Conservation (phyloP, 441 rosid genomes). For the Hura crepitans region DNA sequence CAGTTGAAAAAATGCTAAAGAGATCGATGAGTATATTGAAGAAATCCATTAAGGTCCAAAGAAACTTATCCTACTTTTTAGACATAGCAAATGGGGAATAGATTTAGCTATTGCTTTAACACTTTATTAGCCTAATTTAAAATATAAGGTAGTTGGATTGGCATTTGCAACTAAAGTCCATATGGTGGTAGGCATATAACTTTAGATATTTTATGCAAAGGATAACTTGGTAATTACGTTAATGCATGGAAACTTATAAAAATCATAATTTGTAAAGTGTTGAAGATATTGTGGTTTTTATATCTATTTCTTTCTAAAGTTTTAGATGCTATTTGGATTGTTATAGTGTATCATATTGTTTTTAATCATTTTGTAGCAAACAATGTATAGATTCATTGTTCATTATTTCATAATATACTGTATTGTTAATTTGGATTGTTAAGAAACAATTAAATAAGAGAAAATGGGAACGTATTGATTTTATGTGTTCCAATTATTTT, state of each 20-base stretch:
- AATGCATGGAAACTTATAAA: constrained; percentile 77
- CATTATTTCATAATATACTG: too few relatives aligned
- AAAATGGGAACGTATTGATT: too few relatives aligned
- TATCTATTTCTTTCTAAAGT: background rate
- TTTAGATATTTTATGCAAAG: constrained; percentile 84
- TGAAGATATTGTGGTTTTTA: constrained; percentile 52
- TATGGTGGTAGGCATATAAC: constrained; percentile 95
- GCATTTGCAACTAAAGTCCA: constrained; percentile 88
- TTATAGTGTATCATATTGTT: too few relatives aligned
- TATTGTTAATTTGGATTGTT: too few relatives aligned
- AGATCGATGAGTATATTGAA: constrained; percentile 87
- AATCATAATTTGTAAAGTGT: constrained; percentile 81
- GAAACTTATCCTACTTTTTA: constrained; percentile 83
- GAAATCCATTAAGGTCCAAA: constrained; percentile 90
- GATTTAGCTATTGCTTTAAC: constrained; percentile 95
- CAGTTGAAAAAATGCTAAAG: constrained; percentile 94
- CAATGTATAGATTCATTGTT: too few relatives aligned
- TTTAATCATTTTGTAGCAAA: too few relatives aligned
- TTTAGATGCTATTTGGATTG: too few relatives aligned
- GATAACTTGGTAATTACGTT: constrained; percentile 94
- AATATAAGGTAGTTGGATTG: constrained; percentile 88
- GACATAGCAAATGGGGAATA: constrained; percentile 98
- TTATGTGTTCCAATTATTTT: too few relatives aligned
- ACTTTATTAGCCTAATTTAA: constrained; percentile 84
- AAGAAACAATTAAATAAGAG: too few relatives aligned